Base-by-base conservation (phyloP, 176 grass and related monocot species). In the Oryza rufipogon region DNA sequence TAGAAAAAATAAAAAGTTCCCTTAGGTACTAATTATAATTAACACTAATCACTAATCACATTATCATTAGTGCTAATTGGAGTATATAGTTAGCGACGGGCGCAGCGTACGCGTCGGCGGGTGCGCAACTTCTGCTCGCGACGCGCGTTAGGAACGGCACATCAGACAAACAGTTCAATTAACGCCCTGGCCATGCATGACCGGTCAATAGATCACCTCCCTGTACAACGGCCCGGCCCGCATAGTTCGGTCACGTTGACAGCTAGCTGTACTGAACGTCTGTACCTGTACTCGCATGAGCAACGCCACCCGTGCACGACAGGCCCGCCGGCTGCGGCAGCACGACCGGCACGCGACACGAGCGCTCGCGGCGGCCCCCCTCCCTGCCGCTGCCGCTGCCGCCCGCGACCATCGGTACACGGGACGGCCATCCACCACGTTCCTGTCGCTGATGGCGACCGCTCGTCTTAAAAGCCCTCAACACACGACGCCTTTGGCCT, bases 381-480 rank as follows among this genome's bases (percentile, higher is more conserved):
- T 17, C 51, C 51, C 51, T 32, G 30, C 30, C 30, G 30, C 30
- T 32, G 30, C 30, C 30, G 30, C 41, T 10, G 1, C 52, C n/a
- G 51, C 56, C 56, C 58, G 58, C n/a, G 20, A 63, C n/a, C 58
- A n/a, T 63, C 58, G 58, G 41, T 73, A 36, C 32, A 17, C 15
- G 66, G 15, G 14, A 32, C 3, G 33, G 38, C 51, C 36, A n/a
- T 42, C 22, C 33, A 39, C 22, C 33, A 28, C 84, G 34, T 49
- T 26, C n/a, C 52, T 88, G 86, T 83, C 54, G 80, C 67, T 78
- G 80, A 88, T 54, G 52, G 66, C 54, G 86, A 88, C 74, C 74
- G 66, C 67, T 65, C 66, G 16, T 66, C 86, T 83, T 88, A 70
- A 87, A 87, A 83, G 80, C 56, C 11, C 86, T 78, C 54, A 33